phyloP scores from a whole-genome alignment of 441 rosid genomes.

The Breynia disticha region DNA sequence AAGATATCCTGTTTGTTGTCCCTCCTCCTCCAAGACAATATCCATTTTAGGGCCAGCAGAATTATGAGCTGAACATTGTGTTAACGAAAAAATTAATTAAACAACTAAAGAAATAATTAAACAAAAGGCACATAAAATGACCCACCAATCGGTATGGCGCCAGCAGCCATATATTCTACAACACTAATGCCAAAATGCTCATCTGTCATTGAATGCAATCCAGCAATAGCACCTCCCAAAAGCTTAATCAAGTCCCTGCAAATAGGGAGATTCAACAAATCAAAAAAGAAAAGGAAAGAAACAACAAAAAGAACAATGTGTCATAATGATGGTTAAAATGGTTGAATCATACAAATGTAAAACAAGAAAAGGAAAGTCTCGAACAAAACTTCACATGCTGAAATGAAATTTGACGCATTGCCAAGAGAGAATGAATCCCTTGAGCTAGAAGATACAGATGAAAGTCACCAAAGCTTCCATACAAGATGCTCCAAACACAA shows the following conservation, averaged over 20 bases:
- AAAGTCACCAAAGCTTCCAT: no score
- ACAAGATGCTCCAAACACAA: no score
- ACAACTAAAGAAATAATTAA: background rate
- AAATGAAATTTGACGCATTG: no score
- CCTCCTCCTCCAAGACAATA: slow-evolving; percentile 79
- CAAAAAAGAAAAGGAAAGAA: background rate
- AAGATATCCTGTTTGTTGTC: slow-evolving; percentile 74
- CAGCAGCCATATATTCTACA: slow-evolving; percentile 96
- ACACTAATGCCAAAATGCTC: slow-evolving; percentile 90
- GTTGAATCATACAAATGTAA: no score
- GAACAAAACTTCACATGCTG: no score
- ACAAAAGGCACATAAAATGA: slow-evolving; percentile 4
- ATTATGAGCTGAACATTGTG: slow-evolving; percentile 57
- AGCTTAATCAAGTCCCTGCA: slow-evolving; percentile 67
- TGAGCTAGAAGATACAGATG: no score
- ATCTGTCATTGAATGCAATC: slow-evolving; percentile 84
- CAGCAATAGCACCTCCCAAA: slow-evolving; percentile 63
- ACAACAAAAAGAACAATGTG: background rate
- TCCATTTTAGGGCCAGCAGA: slow-evolving; percentile 95
- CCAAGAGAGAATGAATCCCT: no score
- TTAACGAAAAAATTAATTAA: background rate
- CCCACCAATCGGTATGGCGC: slow-evolving; percentile 81
- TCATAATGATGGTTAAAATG: no score
- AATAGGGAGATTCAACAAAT: background rate
- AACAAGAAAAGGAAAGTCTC: no score